phyloP scores from a whole-genome alignment of 148 eudicot genomes.

The Vaccinium darrowii region DNA sequence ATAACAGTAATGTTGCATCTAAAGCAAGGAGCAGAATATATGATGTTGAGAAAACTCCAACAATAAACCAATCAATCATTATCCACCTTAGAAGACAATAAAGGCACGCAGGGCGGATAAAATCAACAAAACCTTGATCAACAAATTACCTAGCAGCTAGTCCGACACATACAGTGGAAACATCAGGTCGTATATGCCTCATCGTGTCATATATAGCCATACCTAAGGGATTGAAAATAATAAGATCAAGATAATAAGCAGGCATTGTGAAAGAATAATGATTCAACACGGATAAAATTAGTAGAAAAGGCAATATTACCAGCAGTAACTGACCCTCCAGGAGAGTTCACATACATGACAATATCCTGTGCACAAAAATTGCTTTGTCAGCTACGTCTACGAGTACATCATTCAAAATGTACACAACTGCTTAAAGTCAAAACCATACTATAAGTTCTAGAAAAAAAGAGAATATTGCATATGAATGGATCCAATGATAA shows the following conservation, averaged over 20 bases:
- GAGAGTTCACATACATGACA: constrained; percentile 95
- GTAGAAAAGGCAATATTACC: constrained; percentile 41
- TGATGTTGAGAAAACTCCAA: background rate
- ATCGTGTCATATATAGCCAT: constrained; percentile 97
- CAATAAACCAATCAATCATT: background rate
- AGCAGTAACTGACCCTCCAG: constrained; percentile 99
- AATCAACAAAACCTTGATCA: background rate
- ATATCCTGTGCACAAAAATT: constrained; percentile 62
- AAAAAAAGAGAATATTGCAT: background rate
- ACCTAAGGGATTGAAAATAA: constrained; percentile 38
- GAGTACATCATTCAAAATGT: background rate
- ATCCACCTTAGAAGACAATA: background rate
- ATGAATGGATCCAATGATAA: background rate
- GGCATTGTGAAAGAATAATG: background rate
- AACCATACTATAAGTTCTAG: background rate
- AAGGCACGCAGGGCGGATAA: background rate
- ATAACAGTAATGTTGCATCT: background rate
- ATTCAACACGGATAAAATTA: constrained; percentile 5
- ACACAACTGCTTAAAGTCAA: background rate
- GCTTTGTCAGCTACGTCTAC: background rate
- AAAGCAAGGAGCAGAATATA: background rate
- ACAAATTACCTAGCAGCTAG: constrained; percentile 79
- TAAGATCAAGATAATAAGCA: background rate
- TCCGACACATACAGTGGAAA: constrained; percentile 95
- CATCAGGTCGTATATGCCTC: constrained; percentile 92